Evolutionary conservation across 495 filamentous ascomycete genomes (phyloP), one percentile per base, ranked within the genome.

Genomic region (Paragyromitra xinjiangensis): DNA sequence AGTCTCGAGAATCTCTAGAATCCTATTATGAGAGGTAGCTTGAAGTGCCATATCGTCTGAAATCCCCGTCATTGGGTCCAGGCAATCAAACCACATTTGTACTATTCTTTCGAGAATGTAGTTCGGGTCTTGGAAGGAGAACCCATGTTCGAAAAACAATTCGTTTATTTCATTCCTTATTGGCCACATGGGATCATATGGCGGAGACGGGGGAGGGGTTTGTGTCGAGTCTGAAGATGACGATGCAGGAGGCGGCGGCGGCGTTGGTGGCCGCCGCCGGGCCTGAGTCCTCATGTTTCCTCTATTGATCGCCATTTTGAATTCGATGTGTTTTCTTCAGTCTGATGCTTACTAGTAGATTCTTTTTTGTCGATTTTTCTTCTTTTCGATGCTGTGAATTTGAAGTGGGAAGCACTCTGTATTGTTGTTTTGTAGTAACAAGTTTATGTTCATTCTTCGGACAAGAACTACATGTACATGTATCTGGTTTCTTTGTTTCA

Each of bases 151-250:
- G 37, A 16, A 50, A 6, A 71, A 71, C 1, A 71, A 37, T 16
- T 63, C 56, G n/a, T 71, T 71, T 19, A 71, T 71, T 24, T 71
- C 68, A 16, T 62, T 6, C n/a, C 67, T 50, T 5, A 45, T 40
- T 6, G 44, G 37, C 56, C 42, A 51, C 68, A 71, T 62, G 2
- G 68, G 68, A 3, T 71, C 68, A 51, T 62, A 62, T 50, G 42
- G 7, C 6, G 68, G 68, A 19, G 12, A 45, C 45, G n/a, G 56
- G 1, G 19, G 40, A 48, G 68, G 56, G 8, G 40, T n/a, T 48
- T 16, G 40, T n/a, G 9, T 37, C n/a, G 37, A 40, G 29, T 34
- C 29, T 9, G 55, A 39, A 48, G 39, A 19, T n/a, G 66, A 16
- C 19, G 50, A 51, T 14, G 37, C 29, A 3, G 50, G 50, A 4